Evolutionary conservation across 768 basidiomycete species (phyloP).

Genomic region (Boletellus sp.): DNA sequence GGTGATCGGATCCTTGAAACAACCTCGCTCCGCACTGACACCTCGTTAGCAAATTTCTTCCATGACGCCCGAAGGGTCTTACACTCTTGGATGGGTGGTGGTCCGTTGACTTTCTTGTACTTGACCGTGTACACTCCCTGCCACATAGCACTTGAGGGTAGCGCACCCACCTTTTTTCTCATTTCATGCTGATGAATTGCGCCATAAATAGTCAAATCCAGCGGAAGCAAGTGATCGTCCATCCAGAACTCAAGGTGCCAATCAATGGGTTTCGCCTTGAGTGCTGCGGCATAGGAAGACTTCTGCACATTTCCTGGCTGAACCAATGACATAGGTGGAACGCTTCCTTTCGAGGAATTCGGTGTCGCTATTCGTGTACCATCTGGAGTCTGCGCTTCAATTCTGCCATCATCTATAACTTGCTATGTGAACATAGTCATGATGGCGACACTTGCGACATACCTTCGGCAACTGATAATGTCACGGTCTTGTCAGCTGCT

Average conservation of each 20-base stretch:
- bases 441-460: slow-evolving; percentile 10
- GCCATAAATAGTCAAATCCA: slow-evolving; percentile 93
- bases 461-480: slow-evolving; percentile 79
- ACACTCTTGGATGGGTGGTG: slow-evolving; percentile 64
- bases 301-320: slow-evolving; percentile 35
- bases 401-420: slow-evolving; percentile 75
- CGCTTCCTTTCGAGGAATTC: slow-evolving; percentile 49
- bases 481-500: slow-evolving; percentile 80
- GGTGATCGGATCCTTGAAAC: slow-evolving; percentile 54
- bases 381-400: slow-evolving; percentile 95
- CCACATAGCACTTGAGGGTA: slow-evolving; percentile 77
- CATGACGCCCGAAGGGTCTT: slow-evolving; percentile 20
- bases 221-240: slow-evolving; percentile 78
- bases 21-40: slow-evolving; percentile 38
- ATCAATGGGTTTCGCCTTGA: slow-evolving; percentile 89
- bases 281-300: slow-evolving; percentile 88
- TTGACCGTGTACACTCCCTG: slow-evolving; percentile 88
- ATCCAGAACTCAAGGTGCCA: slow-evolving; percentile 98
- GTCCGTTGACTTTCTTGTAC: slow-evolving; percentile 89
- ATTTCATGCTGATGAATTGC: slow-evolving; percentile 91
- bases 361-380: slow-evolving; percentile 94
- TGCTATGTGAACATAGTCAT: slow-evolving; percentile 6
- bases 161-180: slow-evolving; percentile 63
- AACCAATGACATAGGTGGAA: slow-evolving; percentile 30
- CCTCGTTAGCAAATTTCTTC: slow-evolving; percentile 7